phyloP scores from a whole-genome alignment of 2,329 filamentous ascomycete species.

The Nigrospora oryzae region DNA sequence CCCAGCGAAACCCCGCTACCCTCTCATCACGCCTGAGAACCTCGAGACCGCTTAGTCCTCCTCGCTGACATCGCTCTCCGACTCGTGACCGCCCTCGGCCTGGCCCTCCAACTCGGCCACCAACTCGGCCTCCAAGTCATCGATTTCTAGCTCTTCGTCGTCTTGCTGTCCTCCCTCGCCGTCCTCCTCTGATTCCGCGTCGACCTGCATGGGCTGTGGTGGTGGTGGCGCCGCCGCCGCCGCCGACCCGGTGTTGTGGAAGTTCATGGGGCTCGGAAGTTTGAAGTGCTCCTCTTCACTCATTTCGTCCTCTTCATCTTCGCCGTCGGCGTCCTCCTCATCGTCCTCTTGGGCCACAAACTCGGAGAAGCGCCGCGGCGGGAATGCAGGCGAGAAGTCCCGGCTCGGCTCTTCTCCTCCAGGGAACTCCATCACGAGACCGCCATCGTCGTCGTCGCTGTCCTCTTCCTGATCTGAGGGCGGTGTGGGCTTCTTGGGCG shows the following conservation, averaged over 20 bases:
- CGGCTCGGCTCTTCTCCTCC: slow-evolving; percentile 33
- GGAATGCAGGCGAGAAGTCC: slow-evolving; percentile 42
- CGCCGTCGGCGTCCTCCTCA: slow-evolving; percentile 33
- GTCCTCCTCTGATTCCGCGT: slow-evolving; percentile 19
- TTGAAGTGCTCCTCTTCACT: slow-evolving; percentile 33
- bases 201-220: slow-evolving; percentile 12
- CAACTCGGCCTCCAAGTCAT: slow-evolving; percentile 19
- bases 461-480: slow-evolving; percentile 36
- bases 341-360: slow-evolving; percentile 38
- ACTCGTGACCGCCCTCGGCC: slow-evolving; percentile 5
- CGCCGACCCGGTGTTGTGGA: slow-evolving; percentile 6
- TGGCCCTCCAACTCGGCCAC: slow-evolving; percentile 14
- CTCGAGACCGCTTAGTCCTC: slow-evolving; percentile 13
- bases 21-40: no score
- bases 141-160: slow-evolving; percentile 19
- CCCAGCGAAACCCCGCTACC: no score
- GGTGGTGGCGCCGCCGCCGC: not conserved
- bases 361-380: slow-evolving; percentile 42
- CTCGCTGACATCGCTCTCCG: slow-evolving; percentile 23
- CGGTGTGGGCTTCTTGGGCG: slow-evolving; percentile 21
- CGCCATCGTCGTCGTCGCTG: slow-evolving; percentile 47
- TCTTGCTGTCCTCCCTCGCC: slow-evolving; percentile 14
- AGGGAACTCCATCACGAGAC: slow-evolving; percentile 52
- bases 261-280: slow-evolving; percentile 44
- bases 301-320: slow-evolving; percentile 30